Conservation (phyloP, 78 protist genomes). For the Guillardia theta region DNA sequence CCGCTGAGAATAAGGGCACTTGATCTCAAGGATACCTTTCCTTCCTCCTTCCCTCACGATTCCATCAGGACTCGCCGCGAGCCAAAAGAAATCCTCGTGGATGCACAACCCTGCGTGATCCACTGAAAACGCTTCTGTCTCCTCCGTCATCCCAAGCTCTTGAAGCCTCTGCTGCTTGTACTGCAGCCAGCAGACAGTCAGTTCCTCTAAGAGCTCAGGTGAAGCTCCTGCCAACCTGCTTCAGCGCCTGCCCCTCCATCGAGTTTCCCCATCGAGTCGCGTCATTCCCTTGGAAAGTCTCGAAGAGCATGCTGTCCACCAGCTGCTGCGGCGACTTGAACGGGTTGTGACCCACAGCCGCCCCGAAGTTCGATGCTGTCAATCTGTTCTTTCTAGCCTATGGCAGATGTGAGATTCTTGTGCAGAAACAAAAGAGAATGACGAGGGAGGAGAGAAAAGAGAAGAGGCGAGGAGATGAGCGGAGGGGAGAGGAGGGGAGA, state of each 20-base stretch:
- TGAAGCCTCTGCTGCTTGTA: too few relatives aligned
- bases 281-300: not conserved
- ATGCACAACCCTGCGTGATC: not conserved
- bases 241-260: not conserved
- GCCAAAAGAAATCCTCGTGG: not conserved
- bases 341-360: not conserved
- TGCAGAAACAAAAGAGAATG: not conserved
- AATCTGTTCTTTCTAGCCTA: not conserved
- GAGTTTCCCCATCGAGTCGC: not conserved
- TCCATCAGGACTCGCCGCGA: slow-evolving; percentile 25
- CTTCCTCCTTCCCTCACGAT: not conserved
- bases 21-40: not conserved
- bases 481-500: not conserved
- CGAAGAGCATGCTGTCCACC: not conserved
- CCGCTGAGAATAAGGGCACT: slow-evolving; percentile 20
- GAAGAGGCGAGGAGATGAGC: not conserved
- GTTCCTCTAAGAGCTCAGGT: too few relatives aligned
- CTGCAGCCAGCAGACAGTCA: too few relatives aligned
- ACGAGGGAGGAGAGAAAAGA: not conserved
- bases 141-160: too few relatives aligned
- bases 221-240: not conserved
- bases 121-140: not conserved
- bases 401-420: not conserved
- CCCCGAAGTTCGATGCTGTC: slow-evolving; percentile 30
- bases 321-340: not conserved